Conservation (phyloP, 2,329 filamentous ascomycete species). For the Chaetomiaceae sp. region DNA sequence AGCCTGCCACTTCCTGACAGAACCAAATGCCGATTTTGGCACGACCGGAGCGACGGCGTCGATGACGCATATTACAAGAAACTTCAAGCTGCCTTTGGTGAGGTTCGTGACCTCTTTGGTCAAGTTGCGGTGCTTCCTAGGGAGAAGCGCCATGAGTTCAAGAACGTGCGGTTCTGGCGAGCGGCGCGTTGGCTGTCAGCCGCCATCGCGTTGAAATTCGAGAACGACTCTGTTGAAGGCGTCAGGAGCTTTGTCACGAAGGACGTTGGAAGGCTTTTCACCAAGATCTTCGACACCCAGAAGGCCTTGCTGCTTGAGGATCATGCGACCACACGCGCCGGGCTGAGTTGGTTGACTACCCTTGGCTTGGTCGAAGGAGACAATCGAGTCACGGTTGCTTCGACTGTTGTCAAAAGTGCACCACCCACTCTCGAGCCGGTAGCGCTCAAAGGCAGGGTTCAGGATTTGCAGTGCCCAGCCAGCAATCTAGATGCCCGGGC, state of each 20-base stretch:
- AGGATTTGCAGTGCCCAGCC: neutral
- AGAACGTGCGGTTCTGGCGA: conserved; percentile 16
- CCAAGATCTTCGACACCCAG: conserved; percentile 12
- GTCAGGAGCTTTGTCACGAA: conserved; percentile 9
- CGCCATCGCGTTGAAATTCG: conserved; percentile 13
- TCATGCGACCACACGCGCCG: neutral
- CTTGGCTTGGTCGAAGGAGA: conserved; percentile 7
- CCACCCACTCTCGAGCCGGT: neutral
- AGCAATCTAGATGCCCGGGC: neutral
- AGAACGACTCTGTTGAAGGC: conserved; percentile 1
- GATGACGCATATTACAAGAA: conserved; percentile 13
- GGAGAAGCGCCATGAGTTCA: conserved; percentile 19
- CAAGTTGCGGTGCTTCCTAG: conserved; percentile 14
- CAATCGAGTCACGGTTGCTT: neutral
- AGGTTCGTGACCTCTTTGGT: conserved; percentile 14
- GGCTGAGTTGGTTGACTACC: conserved; percentile 15
- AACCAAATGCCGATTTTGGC: conserved; percentile 19
- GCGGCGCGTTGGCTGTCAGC: conserved; percentile 21
- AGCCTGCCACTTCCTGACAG: conserved; percentile 12
- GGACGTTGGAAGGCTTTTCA: conserved; percentile 10
- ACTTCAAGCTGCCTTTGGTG: conserved; percentile 12
- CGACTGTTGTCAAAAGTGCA: too few relatives aligned
- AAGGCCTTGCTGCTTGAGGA: conserved; percentile 11
- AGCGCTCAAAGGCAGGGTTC: neutral
- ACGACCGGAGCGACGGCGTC: conserved; percentile 3